Percentiles rank a stretch among this genome's conserved stretches.
phyloP scores from a whole-genome alignment of 169 alveolate genomes.

The Perkinsus marinus region DNA sequence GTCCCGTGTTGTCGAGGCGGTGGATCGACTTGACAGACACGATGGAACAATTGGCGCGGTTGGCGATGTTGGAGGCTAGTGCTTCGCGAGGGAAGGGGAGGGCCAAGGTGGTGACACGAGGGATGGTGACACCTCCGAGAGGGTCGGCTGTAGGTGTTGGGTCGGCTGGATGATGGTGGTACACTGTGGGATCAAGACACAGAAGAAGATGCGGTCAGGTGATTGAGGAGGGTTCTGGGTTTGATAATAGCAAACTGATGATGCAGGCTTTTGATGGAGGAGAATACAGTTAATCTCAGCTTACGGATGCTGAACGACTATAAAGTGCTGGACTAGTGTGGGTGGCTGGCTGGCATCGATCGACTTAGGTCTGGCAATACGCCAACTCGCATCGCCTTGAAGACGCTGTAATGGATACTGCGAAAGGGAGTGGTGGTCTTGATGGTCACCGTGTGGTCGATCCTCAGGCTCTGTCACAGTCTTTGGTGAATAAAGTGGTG shows the following conservation, averaged over 20 bases:
- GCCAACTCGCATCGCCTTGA: neutral
- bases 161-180: neutral
- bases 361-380: neutral
- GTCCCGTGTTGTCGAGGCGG: neutral
- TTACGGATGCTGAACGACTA: neutral
- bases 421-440: neutral
- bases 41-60: neutral
- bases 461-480: neutral
- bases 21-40: neutral
- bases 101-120: no score
- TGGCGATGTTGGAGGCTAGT: neutral
- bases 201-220: neutral
- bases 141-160: neutral
- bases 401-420: neutral
- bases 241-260: neutral
- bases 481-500: neutral
- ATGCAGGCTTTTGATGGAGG: neutral
- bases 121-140: no score
- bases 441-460: neutral
- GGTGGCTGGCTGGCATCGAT: neutral
- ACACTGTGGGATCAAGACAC: neutral
- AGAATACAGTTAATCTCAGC: neutral
- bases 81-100: neutral
- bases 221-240: neutral
- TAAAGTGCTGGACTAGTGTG: neutral